Conservation (phyloP, 1,139 yeast genomes). For the Torulaspora globosa region DNA sequence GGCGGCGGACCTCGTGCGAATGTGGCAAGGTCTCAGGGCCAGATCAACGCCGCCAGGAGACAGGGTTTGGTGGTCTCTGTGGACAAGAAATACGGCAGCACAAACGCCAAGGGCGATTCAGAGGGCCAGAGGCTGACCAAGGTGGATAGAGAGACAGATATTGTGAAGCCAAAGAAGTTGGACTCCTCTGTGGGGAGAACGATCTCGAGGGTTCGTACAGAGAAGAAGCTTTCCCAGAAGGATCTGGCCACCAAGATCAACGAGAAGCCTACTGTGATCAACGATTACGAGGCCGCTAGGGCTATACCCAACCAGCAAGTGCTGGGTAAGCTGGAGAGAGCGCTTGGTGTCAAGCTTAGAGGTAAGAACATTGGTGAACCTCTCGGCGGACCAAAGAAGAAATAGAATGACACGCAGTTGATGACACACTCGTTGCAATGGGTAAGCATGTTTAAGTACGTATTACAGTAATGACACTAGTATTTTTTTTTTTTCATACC, state of each 20-base stretch:
- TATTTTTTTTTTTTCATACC: neutral
- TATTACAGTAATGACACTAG: constrained; percentile 5
- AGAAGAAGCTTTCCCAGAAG: constrained; percentile 86
- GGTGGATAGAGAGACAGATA: constrained; percentile 89
- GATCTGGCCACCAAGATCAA: constrained; percentile 92
- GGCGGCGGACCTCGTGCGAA: constrained; percentile 84
- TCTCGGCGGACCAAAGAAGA: constrained; percentile 46
- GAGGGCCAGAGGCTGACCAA: constrained; percentile 95
- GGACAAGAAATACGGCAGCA: constrained; percentile 82
- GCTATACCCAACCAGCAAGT: constrained; percentile 96
- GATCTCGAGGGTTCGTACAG: constrained; percentile 81
- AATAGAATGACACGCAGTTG: constrained; percentile 19
- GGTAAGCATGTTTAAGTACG: constrained; percentile 1
- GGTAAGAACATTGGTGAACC: constrained; percentile 96
- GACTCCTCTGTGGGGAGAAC: constrained; percentile 83
- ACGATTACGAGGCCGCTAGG: constrained; percentile 95
- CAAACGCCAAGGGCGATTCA: constrained; percentile 63
- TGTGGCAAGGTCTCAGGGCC: constrained; percentile 74
- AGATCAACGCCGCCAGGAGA: constrained; percentile 91
- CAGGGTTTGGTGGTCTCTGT: constrained; percentile 82
- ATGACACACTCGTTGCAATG: neutral
- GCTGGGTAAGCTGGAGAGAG: constrained; percentile 88
- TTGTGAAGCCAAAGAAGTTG: constrained; percentile 86
- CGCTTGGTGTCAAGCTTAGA: constrained; percentile 88
- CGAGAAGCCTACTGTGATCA: constrained; percentile 92